Evolutionary conservation across 768 basidiomycete species (phyloP).

Genomic region (Rhodotorula paludigena): DNA sequence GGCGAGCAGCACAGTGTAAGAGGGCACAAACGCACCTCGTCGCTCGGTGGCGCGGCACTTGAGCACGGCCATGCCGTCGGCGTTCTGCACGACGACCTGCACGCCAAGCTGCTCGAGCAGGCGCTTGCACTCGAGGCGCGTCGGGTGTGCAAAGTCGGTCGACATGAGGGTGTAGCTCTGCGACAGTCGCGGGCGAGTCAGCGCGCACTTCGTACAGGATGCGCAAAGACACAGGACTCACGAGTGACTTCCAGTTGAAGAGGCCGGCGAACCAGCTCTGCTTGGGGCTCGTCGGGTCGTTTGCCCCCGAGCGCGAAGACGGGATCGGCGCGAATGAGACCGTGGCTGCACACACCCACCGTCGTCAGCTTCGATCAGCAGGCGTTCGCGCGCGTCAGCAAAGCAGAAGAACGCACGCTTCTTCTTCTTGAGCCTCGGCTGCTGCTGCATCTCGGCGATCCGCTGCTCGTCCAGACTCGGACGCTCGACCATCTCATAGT

Average conservation of each 20-base stretch:
- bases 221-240: conserved; percentile 59
- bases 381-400: background rate
- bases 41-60: conserved; percentile 72
- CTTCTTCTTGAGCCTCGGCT: conserved; percentile 26
- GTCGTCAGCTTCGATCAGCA: background rate
- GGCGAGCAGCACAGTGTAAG: conserved; percentile 8
- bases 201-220: conserved; percentile 22
- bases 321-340: conserved; percentile 33
- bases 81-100: conserved; percentile 61
- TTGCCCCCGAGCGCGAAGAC: conserved; percentile 8
- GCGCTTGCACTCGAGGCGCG: conserved; percentile 67
- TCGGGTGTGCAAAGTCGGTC: conserved; percentile 53
- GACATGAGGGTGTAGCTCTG: conserved; percentile 49
- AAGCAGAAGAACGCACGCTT: conserved; percentile 13
- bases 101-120: conserved; percentile 69
- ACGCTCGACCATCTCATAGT: conserved; percentile 29
- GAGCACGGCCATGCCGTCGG: conserved; percentile 62
- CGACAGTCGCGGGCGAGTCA: background rate
- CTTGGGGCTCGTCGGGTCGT: conserved; percentile 52
- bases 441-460: background rate
- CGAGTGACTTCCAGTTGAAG: conserved; percentile 74
- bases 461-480: conserved; percentile 31
- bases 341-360: background rate
- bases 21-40: conserved; percentile 46
- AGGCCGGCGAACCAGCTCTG: conserved; percentile 80